Evolutionary conservation across 768 basidiomycete species (phyloP).

Genomic region (Zangia roseola): DNA sequence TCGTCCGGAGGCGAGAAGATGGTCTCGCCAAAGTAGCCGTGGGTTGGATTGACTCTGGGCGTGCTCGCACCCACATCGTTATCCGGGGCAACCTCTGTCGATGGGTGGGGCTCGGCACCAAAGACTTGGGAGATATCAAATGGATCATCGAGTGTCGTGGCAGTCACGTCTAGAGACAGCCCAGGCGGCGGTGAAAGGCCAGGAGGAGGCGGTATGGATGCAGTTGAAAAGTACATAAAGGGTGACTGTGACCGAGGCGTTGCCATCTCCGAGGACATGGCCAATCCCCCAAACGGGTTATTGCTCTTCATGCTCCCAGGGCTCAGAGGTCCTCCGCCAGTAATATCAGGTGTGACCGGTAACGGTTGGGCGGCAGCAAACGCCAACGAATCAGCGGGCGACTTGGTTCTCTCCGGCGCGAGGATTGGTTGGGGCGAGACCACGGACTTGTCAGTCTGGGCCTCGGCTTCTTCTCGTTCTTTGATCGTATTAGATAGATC

Average conservation of each 20-base stretch:
- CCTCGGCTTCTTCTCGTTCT: conserved; percentile 58
- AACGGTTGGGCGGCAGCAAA: conserved; percentile 73
- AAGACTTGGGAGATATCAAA: conserved; percentile 47
- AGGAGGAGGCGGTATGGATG: conserved; percentile 38
- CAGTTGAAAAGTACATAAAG: conserved; percentile 49
- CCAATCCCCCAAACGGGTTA: conserved; percentile 86
- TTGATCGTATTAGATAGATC: conserved; percentile 51
- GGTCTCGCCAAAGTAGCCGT: conserved; percentile 17
- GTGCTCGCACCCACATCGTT: conserved; percentile 21
- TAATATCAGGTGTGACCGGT: conserved; percentile 65
- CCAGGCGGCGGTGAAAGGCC: conserved; percentile 17
- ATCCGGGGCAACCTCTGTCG: conserved; percentile 19
- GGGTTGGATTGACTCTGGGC: conserved; percentile 13
- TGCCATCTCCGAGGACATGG: conserved; percentile 41
- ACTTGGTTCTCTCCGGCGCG: conserved; percentile 35
- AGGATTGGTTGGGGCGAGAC: conserved; percentile 3
- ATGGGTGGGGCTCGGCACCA: conserved; percentile 11
- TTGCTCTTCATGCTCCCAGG: conserved; percentile 63
- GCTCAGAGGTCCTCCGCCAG: conserved; percentile 44
- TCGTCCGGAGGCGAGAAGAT: conserved; percentile 37
- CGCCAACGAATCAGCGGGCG: conserved; percentile 46
- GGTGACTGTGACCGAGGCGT: conserved; percentile 57
- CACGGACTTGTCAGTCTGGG: conserved; percentile 39
- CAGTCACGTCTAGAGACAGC: conserved; percentile 3
- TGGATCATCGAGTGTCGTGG: conserved; percentile 40